phyloP scores from a whole-genome alignment of 257 asterid species.

The Plantago elongata region DNA sequence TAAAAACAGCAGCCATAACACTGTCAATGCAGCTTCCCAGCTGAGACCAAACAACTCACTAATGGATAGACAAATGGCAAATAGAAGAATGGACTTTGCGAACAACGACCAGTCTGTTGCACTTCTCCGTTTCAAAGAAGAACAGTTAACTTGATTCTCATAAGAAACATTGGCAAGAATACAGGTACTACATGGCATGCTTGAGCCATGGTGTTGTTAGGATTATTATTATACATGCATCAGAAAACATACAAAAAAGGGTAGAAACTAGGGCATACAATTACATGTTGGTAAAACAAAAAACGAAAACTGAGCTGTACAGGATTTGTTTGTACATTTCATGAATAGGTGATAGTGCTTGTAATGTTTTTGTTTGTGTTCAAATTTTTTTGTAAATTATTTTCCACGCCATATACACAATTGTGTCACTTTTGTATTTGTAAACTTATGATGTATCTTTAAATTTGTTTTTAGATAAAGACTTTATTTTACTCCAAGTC shows the following conservation, averaged over 20 bases:
- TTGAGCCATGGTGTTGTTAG: conserved; percentile 24
- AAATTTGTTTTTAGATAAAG: neutral
- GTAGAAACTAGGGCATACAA: conserved; percentile 30
- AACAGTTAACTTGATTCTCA: conserved; percentile 39
- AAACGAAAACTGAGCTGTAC: conserved; percentile 21
- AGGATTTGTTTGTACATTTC: conserved; percentile 34
- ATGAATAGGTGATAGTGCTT: conserved; percentile 21
- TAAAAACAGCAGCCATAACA: conserved; percentile 55
- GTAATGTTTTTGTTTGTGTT: conserved; percentile 25
- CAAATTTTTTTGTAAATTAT: conserved; percentile 48
- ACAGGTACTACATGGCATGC: conserved; percentile 16
- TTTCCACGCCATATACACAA: conserved; percentile 1
- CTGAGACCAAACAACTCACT: conserved; percentile 37
- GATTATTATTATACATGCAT: conserved; percentile 8
- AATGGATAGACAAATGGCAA: conserved; percentile 23
- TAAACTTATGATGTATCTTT: neutral
- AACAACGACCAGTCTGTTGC: conserved; percentile 50
- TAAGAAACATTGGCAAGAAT: neutral
- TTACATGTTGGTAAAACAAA: conserved; percentile 8
- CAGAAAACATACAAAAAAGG: conserved; percentile 14
- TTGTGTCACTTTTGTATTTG: conserved; percentile 20
- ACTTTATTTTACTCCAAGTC: too few relatives aligned
- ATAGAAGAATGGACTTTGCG: conserved; percentile 31
- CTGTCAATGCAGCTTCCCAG: conserved; percentile 45
- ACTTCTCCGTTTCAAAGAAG: conserved; percentile 64